Base-by-base conservation (phyloP, 1,284 basidiomycete genomes). In the Puccinia brachypodii region DNA sequence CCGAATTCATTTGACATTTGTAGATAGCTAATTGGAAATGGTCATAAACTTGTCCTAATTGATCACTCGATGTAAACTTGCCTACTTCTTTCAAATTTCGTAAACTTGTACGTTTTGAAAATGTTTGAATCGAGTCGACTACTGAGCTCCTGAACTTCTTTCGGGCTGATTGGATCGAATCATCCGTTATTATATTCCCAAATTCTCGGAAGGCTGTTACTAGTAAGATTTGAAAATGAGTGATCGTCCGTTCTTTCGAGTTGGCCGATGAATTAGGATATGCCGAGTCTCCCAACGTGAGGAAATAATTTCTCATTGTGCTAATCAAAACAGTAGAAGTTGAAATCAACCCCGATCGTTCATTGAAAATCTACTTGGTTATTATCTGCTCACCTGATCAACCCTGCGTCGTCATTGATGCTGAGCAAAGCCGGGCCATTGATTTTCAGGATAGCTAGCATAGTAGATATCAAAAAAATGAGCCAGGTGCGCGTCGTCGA, bases 141-240 rank as follows among this genome's bases (percentile, higher is more conserved):
- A 99, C 93, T 86, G 98, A 96, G 68, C 92, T 90, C 72, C 96
- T 91, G 88, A 95, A 95, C 58, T 92, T 91, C 83, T 91, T 91
- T 38, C 97, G 91, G 87, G 99, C 96, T 25, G 90, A 90, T 25
- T 91, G 90, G 84, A 99, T 98, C 16, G 94, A 94, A 42, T 99
- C 97, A 85, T 98, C 96, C 0, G 94, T 96, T 86, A 99, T 96
- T 83, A 95, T 84, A 4, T 83, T 90, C 33, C 95, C 93, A 87
- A 99, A 99, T 87, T 99, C 97, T 80, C 97, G 91, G 90, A 98
- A 98, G 0, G 96, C 96, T 76, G 98, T 92, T 7, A 98, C 91
- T 28, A 86, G 82, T 82, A 99, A 91, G 87, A 99, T 96, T 87
- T 99, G 97, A 90, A 99, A 99, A 83, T 94, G 93, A 28, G 96